Evolutionary conservation across 2,329 filamentous ascomycete species (phyloP), one percentile per base, ranked within the genome.

Genomic region (Diaporthe nobilis): DNA sequence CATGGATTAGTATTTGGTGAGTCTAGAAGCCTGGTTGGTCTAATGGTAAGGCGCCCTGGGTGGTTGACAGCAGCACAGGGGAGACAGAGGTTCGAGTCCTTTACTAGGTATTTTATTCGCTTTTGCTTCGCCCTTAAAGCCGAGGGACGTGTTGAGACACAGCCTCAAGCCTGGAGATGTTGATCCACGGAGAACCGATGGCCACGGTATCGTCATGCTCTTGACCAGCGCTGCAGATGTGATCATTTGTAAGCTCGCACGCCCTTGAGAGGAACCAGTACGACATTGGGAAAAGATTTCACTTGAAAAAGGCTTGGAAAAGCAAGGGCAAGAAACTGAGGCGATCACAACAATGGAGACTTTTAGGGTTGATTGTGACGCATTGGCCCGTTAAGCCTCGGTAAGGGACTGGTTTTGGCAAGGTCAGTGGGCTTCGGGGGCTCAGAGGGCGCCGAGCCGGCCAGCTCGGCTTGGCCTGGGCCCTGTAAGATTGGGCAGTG

Each of bases 401-500:
- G 65, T 47, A 55, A 22, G 47, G 31, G 8, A 22, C 47, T 53
- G 44, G 8, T 68, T 53, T 53, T 53, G 63, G 47, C 65, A 68
- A 53, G 65, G 47, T 53, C 15, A 28, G 61, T 17, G 5, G 42
- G 42, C 25, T 10, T 53, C 47, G 65, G 65, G n/a, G 22, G 65
- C 20, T 53, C 31, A 39, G 65, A 34, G 53, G 47, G 49, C 13
- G 22, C 65, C 65, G 65, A 53, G 47, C 65, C 28, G 65, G 22
- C 44, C 65, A 53, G 44, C 13, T 53, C 28, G 47, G 47, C 49
- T 22, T 39, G 65, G 65, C 31, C 31, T 42, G 49, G 65, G 47
- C 65, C 47, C 65, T 53, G 47, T 53, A n/a, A 51, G 31, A 51
- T 25, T 51, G 8, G 63, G 63, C 22, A n/a, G 61, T 67, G 61